Evolutionary conservation across 805 yeast genomes (phyloP), one percentile per base, ranked within the genome.

Genomic region (Tetrapisispora taiwanensis): DNA sequence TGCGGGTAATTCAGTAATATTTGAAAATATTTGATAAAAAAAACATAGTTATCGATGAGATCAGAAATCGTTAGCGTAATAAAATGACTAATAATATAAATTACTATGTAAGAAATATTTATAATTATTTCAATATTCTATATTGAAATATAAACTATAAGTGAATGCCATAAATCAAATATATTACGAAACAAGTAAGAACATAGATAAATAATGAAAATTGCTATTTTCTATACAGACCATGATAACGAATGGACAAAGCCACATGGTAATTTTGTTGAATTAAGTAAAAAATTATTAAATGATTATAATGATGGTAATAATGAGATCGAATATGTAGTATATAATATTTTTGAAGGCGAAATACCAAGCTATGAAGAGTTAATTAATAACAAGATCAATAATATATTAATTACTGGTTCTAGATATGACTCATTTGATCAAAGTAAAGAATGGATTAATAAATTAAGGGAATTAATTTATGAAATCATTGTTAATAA

Each of bases 321-420:
- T n/a, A 5, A n/a, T 12, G 46, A 46, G 4, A 46, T 48, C 2
- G 58, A 56, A 24, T 59, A 53, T 38, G 41, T 40, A 5, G 44
- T 54, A 2, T 54, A 46, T 33, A 51, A 58, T 35, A 39, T 51
- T 2, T 47, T 45, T 32, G 37, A 50, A 12, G 46, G 46, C 10
- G 53, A 58, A 18, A 47, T 63, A n/a, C 68, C 68, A 2, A 30
- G 39, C 3, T 37, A 53, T 9, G 47, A 43, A 7, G 51, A 54
- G 35, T 40, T 55, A 27, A 46, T 18, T 17, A 22, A 22, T 6
- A 39, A 30, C 14, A 44, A 39, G 4, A 45, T 39, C 22, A 50
- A 48, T 15, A 79, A 77, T 1, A 62, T 72, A 18, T 48, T 71
- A 7, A 52, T 75, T 28, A 73, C 77, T 8, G 80, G 80, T 0